A percentile compares a stretch with the other conserved stretches of the same genome.
These are phyloP conservation scores for Penicillium silybi DNA, from an alignment of 495 filamentous ascomycete genomes.

Conservation along the genomic window DNA sequence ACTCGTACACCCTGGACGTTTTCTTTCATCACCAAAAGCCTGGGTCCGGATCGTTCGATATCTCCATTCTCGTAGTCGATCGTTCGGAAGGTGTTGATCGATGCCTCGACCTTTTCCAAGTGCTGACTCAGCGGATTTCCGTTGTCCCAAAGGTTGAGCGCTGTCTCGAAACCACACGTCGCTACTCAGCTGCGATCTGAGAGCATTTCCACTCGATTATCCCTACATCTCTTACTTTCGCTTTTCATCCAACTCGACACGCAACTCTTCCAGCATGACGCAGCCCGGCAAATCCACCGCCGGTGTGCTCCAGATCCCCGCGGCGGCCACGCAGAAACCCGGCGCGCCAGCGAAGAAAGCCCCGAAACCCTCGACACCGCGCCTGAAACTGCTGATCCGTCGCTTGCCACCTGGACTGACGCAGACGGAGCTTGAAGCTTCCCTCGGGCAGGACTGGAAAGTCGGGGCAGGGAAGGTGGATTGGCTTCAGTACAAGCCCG, in stretches of 20 bases:
- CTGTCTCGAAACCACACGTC: not conserved
- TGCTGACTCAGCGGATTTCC: not conserved
- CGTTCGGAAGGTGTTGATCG: not conserved
- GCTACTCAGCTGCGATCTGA: not conserved
- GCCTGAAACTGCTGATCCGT: conserved; percentile 81
- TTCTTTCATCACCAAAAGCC: too few species aligned
- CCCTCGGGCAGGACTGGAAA: conserved; percentile 82
- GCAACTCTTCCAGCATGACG: conserved; percentile 20
- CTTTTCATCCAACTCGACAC: not conserved
- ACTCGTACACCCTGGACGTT: too few species aligned
- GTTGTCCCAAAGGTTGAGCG: not conserved
- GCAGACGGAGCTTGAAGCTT: conserved; percentile 67
- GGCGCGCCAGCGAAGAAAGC: conserved; percentile 36
- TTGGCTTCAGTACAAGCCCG: conserved; percentile 72
- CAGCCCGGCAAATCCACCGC: conserved; percentile 41
- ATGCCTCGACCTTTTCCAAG: not conserved
- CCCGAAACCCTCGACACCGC: conserved; percentile 56
- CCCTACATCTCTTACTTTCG: not conserved
- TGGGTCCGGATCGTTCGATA: too few species aligned
- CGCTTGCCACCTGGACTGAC: conserved; percentile 84
- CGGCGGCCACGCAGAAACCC: conserved; percentile 55
- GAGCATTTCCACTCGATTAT: not conserved
- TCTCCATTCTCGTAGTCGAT: not conserved
- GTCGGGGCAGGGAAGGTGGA: conserved; percentile 74
- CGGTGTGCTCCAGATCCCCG: conserved; percentile 59